Evolutionary conservation across 768 basidiomycete genomes (phyloP).

Genomic region (Lactarius tabidus): DNA sequence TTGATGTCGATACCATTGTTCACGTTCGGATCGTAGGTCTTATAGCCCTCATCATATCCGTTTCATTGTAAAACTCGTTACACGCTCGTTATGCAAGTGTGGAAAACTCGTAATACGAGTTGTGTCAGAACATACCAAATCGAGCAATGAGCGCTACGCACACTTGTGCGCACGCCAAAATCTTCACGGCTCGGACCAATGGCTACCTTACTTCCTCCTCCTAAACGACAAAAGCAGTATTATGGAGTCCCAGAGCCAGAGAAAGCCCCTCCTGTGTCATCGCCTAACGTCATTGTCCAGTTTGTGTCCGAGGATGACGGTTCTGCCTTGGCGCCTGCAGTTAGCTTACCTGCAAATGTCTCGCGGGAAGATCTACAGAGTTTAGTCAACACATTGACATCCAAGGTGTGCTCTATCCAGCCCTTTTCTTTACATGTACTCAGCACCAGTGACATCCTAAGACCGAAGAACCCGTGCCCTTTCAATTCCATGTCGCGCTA

Average conservation of each 20-base stretch:
- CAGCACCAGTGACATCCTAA: conserved; percentile 30
- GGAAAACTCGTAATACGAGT: conserved; percentile 1
- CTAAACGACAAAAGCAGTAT: conserved; percentile 81
- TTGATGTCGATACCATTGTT: background rate
- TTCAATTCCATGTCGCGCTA: conserved; percentile 80
- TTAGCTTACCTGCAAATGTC: conserved; percentile 86
- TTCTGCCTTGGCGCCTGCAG: conserved; percentile 72
- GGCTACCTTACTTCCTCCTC: conserved; percentile 84
- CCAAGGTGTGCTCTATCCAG: conserved; percentile 45
- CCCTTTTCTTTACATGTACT: conserved; percentile 10
- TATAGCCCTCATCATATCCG: too few species aligned
- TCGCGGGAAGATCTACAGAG: conserved; percentile 78
- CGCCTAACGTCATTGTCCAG: conserved; percentile 80
- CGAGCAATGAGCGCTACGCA: background rate
- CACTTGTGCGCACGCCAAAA: background rate
- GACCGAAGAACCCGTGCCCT: conserved; percentile 90
- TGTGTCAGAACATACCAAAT: conserved; percentile 4
- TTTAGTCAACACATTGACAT: conserved; percentile 83
- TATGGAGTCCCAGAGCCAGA: conserved; percentile 68
- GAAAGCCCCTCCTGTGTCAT: conserved; percentile 42
- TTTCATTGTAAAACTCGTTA: too few species aligned
- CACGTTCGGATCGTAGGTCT: too few species aligned
- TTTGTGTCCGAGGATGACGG: conserved; percentile 91
- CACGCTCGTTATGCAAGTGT: too few species aligned
- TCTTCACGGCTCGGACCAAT: conserved; percentile 41